Evolutionary conservation across 2,329 filamentous ascomycete genomes (phyloP), one percentile per base, ranked within the genome.

Genomic region (Aureobasidium sp.): DNA sequence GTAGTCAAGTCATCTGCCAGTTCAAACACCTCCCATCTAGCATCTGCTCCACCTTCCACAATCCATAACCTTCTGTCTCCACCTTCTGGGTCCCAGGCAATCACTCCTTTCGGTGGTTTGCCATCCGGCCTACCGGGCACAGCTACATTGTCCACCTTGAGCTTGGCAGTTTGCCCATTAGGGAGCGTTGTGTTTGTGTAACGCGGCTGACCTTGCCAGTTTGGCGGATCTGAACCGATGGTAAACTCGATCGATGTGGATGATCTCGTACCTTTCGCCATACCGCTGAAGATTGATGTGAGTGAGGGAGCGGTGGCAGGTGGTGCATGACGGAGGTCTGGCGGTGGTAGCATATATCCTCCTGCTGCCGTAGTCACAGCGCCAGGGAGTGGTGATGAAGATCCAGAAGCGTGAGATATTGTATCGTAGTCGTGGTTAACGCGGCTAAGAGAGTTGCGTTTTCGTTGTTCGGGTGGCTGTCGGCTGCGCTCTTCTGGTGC

Each of bases 101-200:
- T 82, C 8, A 94, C 77, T 0, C 94, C 94, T 72, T 96, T 96
- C 11, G 86, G 82, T 13, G 91, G 86, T 54, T 85, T 74, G 9
- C 80, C 79, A 47, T 79, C 76, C 0, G 82, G 78, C 49, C 81
- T 77, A 16, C 79, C 80, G 2, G 82, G 77, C 27, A 82, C 77
- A 16, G 79, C 78, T 3, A 78, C 70, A 36, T 75, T 74, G 6
- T 68, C 63, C 27, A 69, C 70, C 47, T 64, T 68, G 13, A 73
- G 67, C 32, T 66, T 65, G 61, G 67, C 69, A 25, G 66, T 67
- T 49, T 63, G 66, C 34, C 76, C 73, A 3, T 73, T 75, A 1
- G 72, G 70, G 68, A 67, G 76, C 71, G 63, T 68, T 1, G 69
- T 70, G 64, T 65, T 68, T 29, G 64, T 67, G 55, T 68, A 64